Percentiles rank a stretch among this genome's conserved stretches.
Conservation (phyloP, 306 rosid genomes). For the Heteromeles arbutifolia region DNA sequence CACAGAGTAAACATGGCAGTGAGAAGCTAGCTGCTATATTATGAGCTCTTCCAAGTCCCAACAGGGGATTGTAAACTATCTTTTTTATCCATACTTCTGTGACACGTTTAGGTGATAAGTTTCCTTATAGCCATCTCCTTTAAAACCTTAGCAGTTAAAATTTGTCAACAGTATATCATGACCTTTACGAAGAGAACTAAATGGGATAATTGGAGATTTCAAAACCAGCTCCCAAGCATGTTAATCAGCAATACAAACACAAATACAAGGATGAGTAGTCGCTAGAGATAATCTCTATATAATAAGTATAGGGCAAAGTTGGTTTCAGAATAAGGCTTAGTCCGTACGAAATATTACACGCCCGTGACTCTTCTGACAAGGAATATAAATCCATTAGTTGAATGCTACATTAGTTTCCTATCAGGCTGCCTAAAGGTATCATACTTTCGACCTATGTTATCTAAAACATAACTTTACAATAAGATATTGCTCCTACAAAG, state of each 20-base stretch:
- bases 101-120: no score
- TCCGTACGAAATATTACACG: not conserved
- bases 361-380: not conserved
- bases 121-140: no score
- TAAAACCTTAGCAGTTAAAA: not conserved
- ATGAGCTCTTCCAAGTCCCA: not conserved
- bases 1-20: conserved; percentile 20
- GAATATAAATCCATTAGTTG: not conserved
- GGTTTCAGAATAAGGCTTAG: not conserved
- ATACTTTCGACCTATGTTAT: not conserved
- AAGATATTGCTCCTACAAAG: not conserved
- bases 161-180: not conserved
- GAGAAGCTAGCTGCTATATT: not conserved
- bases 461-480: not conserved
- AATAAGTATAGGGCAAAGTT: not conserved
- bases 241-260: not conserved
- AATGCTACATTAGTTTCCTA: not conserved
- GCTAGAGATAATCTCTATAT: not conserved
- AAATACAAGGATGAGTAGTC: not conserved
- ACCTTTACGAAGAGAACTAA: not conserved
- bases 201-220: not conserved
- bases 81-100: no score
- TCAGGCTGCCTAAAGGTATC: not conserved
- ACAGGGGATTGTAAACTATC: no score
- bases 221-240: not conserved